A percentile compares a stretch with the other conserved stretches of the same genome.
Evolutionary conservation across 768 basidiomycete genomes (phyloP).

Genomic region (Paxillus ammoniavirescens): DNA sequence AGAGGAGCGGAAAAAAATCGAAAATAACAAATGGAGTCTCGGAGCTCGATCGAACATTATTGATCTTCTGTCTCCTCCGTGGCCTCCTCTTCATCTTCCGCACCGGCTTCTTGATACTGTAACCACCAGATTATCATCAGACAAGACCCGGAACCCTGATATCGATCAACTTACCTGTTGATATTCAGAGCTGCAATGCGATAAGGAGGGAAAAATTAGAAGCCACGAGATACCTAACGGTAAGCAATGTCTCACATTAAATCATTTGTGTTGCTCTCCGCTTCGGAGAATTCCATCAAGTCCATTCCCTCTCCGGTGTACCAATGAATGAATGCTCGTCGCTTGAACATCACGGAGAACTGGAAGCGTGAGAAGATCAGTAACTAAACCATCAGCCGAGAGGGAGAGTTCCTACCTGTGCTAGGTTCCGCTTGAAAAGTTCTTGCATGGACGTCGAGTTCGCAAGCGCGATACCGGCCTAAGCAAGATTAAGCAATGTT

Average conservation of each 20-base stretch:
- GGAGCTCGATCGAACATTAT: slow-evolving; percentile 16
- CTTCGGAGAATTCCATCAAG: slow-evolving; percentile 76
- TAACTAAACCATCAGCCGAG: not conserved
- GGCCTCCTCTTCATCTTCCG: slow-evolving; percentile 44
- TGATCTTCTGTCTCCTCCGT: slow-evolving; percentile 26
- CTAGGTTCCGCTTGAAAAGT: slow-evolving; percentile 71
- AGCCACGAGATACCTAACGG: not conserved
- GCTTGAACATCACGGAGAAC: slow-evolving; percentile 82
- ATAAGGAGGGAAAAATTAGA: slow-evolving; percentile 7
- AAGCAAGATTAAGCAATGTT: slow-evolving; percentile 10
- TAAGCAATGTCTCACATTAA: slow-evolving; percentile 60
- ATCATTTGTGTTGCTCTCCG: slow-evolving; percentile 80
- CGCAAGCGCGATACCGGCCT: slow-evolving; percentile 69
- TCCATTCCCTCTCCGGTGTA: slow-evolving; percentile 94
- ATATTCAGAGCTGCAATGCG: slow-evolving; percentile 71
- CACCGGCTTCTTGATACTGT: slow-evolving; percentile 61
- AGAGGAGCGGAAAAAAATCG: not conserved
- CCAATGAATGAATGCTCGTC: slow-evolving; percentile 87
- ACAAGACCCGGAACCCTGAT: not conserved
- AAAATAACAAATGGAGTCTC: not conserved
- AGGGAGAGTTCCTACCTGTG: slow-evolving; percentile 42
- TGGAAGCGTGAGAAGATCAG: slow-evolving; percentile 26
- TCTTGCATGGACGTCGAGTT: slow-evolving; percentile 88
- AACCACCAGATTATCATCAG: not conserved
- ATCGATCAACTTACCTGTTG: slow-evolving; percentile 57